Conservation (phyloP, 306 rosid species). For the Bauhinia variegata region DNA sequence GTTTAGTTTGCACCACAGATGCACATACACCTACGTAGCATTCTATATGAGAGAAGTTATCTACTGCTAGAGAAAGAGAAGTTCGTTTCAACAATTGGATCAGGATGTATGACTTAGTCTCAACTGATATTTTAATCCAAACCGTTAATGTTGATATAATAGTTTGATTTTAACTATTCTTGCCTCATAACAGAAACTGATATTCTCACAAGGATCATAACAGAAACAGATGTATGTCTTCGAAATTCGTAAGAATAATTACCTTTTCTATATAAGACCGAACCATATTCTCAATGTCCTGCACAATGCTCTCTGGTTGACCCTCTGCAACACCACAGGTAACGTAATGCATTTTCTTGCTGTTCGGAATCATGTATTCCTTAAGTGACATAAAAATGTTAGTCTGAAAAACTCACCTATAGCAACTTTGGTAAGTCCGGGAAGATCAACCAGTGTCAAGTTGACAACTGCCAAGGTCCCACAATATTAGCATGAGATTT, state of each 20-base stretch:
- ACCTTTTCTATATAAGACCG: conserved; percentile 93
- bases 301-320: conserved; percentile 89
- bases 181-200: conserved; percentile 3
- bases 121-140: conserved; percentile 27
- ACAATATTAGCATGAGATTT: conserved; percentile 34
- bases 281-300: conserved; percentile 93
- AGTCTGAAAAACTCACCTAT: conserved; percentile 69
- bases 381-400: conserved; percentile 12
- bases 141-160: conserved; percentile 1
- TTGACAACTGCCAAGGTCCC: conserved; percentile 82
- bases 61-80: neutral
- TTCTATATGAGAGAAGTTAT: too few species aligned
- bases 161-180: conserved; percentile 10
- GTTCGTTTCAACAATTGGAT: neutral
- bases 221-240: neutral
- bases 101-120: conserved; percentile 22
- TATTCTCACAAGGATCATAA: conserved; percentile 5
- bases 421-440: conserved; percentile 97
- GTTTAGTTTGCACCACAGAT: conserved; percentile 20
- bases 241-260: conserved; percentile 16
- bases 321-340: conserved; percentile 64
- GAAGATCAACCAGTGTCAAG: conserved; percentile 96
- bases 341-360: conserved; percentile 9
- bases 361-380: conserved; percentile 14
- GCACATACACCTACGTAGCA: neutral